A percentile compares a stretch with the other conserved stretches of the same genome.
Conservation (phyloP, 441 rosid genomes). For the Adansonia gregorii region DNA sequence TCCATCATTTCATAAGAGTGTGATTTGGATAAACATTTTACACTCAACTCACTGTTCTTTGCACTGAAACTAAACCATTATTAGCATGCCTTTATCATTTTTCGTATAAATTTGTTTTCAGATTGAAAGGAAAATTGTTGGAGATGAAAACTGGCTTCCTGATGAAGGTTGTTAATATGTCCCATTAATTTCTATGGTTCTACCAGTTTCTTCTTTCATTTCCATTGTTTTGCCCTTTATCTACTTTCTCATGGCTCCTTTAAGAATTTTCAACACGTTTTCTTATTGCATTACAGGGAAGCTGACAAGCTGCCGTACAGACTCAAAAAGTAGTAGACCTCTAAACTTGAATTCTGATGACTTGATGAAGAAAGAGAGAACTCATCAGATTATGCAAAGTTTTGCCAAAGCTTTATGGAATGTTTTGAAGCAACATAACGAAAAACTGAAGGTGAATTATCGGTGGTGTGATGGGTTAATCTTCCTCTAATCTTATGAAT, state of each 20-base stretch:
- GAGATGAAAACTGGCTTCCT: conserved; percentile 32
- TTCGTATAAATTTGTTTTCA: conserved; percentile 38
- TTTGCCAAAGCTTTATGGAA: conserved; percentile 81
- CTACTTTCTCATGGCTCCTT: conserved; percentile 19
- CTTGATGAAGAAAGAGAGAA: conserved; percentile 46
- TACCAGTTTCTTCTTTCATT: conserved; percentile 16
- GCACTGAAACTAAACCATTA: not conserved
- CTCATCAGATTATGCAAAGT: conserved; percentile 56
- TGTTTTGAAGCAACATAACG: conserved; percentile 72
- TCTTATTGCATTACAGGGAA: conserved; percentile 37
- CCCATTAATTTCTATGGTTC: conserved; percentile 24
- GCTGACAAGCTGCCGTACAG: conserved; percentile 32
- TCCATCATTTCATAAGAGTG: conserved; percentile 8
- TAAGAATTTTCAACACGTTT: not conserved
- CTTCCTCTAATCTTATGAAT: not conserved
- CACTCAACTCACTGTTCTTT: not conserved
- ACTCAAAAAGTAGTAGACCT: conserved; percentile 26
- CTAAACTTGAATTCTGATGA: conserved; percentile 34
- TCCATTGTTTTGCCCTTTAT: conserved; percentile 21
- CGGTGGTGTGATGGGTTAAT: conserved; percentile 10
- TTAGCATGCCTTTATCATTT: conserved; percentile 5
- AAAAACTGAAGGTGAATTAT: conserved; percentile 63
- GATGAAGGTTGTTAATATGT: conserved; percentile 42
- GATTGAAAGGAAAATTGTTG: conserved; percentile 43
- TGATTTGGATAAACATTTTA: conserved; percentile 17